These are phyloP conservation scores for Dendrobium catenatum DNA, from an alignment of 106 monocot species.

Conservation along the genomic window DNA sequence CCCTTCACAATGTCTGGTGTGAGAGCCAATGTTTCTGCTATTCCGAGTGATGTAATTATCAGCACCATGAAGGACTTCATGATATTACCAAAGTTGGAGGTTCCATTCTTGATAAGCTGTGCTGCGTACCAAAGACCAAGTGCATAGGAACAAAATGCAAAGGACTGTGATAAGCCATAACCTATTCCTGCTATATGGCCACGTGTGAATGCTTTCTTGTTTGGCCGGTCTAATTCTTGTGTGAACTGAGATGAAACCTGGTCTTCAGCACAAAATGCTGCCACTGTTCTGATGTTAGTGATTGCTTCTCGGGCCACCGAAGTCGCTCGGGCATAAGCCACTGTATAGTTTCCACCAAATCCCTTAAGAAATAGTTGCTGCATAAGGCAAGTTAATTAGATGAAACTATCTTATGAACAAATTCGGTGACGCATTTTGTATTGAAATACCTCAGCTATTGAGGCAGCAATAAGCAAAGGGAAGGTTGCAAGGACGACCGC, in stretches of 20 bases:
- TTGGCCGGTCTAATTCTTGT: conserved; percentile 17
- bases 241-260: conserved; percentile 13
- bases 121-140: conserved; percentile 55
- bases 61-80: conserved; percentile 50
- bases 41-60: conserved; percentile 31
- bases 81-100: conserved; percentile 29
- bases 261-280: conserved; percentile 30
- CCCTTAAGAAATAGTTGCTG: conserved; percentile 39
- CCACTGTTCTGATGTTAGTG: conserved; percentile 29
- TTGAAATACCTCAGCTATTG: conserved; percentile 33
- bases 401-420: neutral
- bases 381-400: conserved; percentile 10
- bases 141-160: conserved; percentile 41
- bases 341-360: conserved; percentile 32
- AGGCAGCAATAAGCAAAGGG: conserved; percentile 26
- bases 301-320: conserved; percentile 34
- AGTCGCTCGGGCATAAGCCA: conserved; percentile 25
- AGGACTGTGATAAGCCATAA: conserved; percentile 42
- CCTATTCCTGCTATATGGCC: conserved; percentile 38
- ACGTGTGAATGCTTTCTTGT: conserved; percentile 16
- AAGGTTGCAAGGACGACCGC: conserved; percentile 29
- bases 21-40: conserved; percentile 36
- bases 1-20: conserved; percentile 36
- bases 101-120: conserved; percentile 22
- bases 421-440: neutral